Evolutionary conservation across 768 basidiomycete genomes (phyloP), one percentile per base, ranked within the genome.

Genomic region (Neoboletus magnificus): DNA sequence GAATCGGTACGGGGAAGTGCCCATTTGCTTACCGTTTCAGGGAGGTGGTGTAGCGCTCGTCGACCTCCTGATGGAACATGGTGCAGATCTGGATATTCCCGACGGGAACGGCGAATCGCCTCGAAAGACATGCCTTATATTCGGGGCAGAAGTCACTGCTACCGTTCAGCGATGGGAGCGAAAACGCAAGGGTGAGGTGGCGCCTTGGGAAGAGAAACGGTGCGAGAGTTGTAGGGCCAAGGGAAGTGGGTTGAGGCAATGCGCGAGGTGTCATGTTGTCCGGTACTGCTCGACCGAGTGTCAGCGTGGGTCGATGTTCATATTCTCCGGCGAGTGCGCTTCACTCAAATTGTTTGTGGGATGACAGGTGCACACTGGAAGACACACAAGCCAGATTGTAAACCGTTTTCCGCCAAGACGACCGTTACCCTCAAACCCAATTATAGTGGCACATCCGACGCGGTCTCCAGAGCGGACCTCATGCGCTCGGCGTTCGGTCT

Each of bases 241-340:
- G 41, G 67, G 58, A 16, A 65, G 36, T n/a, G 56, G 68, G 18
- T 54, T 83, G 54, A 79, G 72, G 62, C 69, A 67, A 48, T 83
- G 83, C 50, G 57, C 66, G 4, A 68, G 70, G 29, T 85, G 84
- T 47, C 73, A 72, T 16, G 63, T 78, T 1, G 73, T 71, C 5
- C 67, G 77, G 23, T 85, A 85, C 57, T 85, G 84, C 52, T 82
- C 81, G 6, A 59, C 67, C 1, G 77, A 76, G 32, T 84, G 84
- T 57, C 84, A 84, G 66, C 69, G 83, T 82, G 61, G 4, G 80
- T 69, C 11, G 20, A 18, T 45, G 32, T 29, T 27, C 39, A 16
- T 11, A 7, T 39, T 32, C 12, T 27, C 15, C 1, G 1, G 16
- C 2, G 8, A 16, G 15, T 5, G 16, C 22, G 25, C 15, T 32